A percentile compares a stretch with the other conserved stretches of the same genome.
These are phyloP conservation scores for Macadamia integrifolia DNA, from an alignment of 164 flowering plant species.

Conservation along the genomic window DNA sequence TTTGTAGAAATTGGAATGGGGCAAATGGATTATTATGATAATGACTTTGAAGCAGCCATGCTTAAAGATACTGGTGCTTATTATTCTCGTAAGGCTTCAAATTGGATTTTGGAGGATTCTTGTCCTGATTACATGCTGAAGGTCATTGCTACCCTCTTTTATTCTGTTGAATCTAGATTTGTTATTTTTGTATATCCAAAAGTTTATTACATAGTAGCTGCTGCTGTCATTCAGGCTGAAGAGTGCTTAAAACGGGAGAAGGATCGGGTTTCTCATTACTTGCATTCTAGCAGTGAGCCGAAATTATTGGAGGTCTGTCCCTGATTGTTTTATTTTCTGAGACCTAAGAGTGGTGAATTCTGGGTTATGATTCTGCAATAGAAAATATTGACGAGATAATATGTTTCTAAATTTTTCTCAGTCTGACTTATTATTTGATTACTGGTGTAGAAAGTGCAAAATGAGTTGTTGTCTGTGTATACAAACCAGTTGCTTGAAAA, in stretches of 20 bases:
- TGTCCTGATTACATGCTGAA: constrained; percentile 88
- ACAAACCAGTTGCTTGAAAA: constrained; percentile 80
- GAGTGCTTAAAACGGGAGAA: constrained; percentile 80
- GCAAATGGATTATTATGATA: constrained; percentile 53
- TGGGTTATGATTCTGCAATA: too few relatives aligned
- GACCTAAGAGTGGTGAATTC: background rate
- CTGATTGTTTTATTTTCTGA: background rate
- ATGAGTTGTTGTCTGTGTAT: constrained; percentile 31
- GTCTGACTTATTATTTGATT: background rate
- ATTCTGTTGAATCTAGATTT: background rate
- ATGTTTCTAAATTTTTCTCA: background rate
- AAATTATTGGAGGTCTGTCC: constrained; percentile 68
- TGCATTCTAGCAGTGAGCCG: constrained; percentile 76
- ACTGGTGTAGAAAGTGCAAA: constrained; percentile 26
- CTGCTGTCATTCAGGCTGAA: constrained; percentile 52
- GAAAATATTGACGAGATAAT: background rate
- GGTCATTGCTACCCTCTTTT: constrained; percentile 20
- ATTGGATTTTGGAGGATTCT: constrained; percentile 81
- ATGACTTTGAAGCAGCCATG: constrained; percentile 65
- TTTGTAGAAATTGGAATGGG: constrained; percentile 86
- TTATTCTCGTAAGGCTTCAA: constrained; percentile 78
- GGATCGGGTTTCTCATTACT: constrained; percentile 77
- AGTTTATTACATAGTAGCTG: constrained; percentile 10
- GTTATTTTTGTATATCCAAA: background rate
- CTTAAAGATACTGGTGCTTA: constrained; percentile 62